Percentiles rank a stretch among this genome's conserved stretches.
Conservation (phyloP, 208 protist species). For the Acanthamoeba polyphaga region DNA sequence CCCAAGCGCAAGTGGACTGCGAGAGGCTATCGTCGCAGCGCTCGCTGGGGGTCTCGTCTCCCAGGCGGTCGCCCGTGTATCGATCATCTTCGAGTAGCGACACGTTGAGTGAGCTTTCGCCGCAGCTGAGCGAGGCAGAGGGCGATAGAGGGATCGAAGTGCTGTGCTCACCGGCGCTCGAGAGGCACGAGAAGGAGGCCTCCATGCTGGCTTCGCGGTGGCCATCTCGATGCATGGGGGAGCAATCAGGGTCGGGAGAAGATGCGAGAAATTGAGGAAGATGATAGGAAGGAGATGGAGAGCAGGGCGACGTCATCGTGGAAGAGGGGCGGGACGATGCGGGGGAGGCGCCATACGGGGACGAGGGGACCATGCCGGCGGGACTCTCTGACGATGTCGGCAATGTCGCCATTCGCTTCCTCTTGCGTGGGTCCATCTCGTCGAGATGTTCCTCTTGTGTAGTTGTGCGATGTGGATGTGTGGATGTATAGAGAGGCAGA, state of each 20-base stretch:
- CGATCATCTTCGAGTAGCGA: not conserved
- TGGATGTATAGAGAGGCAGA: not conserved
- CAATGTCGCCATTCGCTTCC: not conserved
- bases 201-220: not conserved
- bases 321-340: not conserved
- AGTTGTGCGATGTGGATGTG: not conserved
- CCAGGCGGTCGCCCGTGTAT: not conserved
- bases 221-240: not conserved
- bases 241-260: not conserved
- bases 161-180: not conserved
- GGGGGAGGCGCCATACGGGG: not conserved
- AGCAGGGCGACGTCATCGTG: not conserved
- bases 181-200: not conserved
- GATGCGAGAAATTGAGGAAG: slow-evolving; percentile 66
- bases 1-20: not conserved
- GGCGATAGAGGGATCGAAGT: not conserved
- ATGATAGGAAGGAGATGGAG: slow-evolving; percentile 54
- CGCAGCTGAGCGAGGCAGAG: not conserved
- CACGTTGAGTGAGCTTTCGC: not conserved
- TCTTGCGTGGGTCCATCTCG: slow-evolving; percentile 46
- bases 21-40: not conserved
- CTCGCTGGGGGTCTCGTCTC: not conserved
- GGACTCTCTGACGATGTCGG: too few relatives aligned
- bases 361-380: not conserved
- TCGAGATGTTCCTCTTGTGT: not conserved